These are phyloP conservation scores for Colletotrichum nymphaeae DNA, from an alignment of 2,329 filamentous ascomycete genomes.

Conservation along the genomic window DNA sequence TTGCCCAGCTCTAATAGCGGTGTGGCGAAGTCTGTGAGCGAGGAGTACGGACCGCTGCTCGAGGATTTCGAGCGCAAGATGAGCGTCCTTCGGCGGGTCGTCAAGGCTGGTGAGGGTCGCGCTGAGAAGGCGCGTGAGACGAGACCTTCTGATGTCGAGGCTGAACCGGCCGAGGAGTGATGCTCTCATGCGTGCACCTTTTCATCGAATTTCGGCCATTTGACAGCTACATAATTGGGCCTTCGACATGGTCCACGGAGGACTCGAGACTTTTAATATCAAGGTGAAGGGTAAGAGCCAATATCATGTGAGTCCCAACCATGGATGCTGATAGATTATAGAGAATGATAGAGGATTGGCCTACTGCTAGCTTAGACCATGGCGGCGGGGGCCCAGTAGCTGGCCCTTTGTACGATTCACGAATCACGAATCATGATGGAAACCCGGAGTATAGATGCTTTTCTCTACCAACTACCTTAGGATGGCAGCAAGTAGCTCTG, in stretches of 20 bases:
- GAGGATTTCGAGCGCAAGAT: constrained; percentile 70
- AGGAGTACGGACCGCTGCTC: constrained; percentile 63
- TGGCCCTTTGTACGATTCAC: not conserved
- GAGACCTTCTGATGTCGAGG: not conserved
- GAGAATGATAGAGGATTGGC: not conserved
- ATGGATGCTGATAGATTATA: not conserved
- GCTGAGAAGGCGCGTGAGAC: constrained; percentile 25
- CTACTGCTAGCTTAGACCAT: not conserved
- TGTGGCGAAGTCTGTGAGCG: constrained; percentile 44
- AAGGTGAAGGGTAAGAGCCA: not conserved
- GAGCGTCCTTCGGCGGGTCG: constrained; percentile 63
- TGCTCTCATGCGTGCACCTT: not conserved
- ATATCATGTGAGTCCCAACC: no score
- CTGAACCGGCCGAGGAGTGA: constrained; percentile 38
- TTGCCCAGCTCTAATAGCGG: constrained; percentile 44
- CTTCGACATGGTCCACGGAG: not conserved
- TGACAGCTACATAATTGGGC: not conserved
- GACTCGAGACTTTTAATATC: not conserved
- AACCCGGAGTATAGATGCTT: not conserved
- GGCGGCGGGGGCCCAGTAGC: not conserved
- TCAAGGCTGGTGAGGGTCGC: constrained; percentile 57
- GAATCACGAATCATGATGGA: not conserved
- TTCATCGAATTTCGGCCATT: not conserved
- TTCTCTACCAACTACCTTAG: not conserved
- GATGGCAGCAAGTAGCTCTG: not conserved